Evolutionary conservation across 257 asterid species (phyloP).

Genomic region (Solanum pennellii): DNA sequence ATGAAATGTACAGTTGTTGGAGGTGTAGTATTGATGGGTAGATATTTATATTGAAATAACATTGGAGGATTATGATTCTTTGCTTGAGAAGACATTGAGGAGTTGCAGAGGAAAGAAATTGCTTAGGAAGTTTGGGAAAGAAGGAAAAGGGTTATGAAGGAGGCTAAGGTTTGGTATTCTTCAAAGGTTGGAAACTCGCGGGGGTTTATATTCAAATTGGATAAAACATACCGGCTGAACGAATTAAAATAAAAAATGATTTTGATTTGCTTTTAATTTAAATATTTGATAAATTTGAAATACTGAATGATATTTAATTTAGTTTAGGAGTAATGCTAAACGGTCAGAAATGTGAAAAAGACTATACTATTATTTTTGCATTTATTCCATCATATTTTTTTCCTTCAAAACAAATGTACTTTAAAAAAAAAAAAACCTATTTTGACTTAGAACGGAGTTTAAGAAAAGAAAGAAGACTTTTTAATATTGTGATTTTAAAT

Average conservation of each 20-base stretch:
- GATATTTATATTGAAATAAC: conserved; percentile 5
- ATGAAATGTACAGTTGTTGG: background rate
- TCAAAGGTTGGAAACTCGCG: conserved; percentile 40
- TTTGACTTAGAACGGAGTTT: no score
- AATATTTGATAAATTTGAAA: background rate
- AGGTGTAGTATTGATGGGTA: conserved; percentile 6
- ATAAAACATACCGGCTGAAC: background rate
- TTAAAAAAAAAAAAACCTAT: no score
- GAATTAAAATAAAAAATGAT: background rate
- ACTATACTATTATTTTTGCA: no score
- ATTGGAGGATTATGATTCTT: conserved; percentile 26
- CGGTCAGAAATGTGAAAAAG: no score
- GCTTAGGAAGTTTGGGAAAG: conserved; percentile 28
- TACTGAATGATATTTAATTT: background rate
- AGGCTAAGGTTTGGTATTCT: conserved; percentile 51
- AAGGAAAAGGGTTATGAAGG: conserved; percentile 24
- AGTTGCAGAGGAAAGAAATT: conserved; percentile 15
- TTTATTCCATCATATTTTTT: no score
- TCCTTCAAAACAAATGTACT: no score
- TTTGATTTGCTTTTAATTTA: background rate
- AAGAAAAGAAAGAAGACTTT: no score
- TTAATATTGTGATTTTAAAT: no score
- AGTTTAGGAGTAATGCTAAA: background rate
- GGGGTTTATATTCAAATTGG: conserved; percentile 7
- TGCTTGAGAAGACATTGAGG: conserved; percentile 38